These are phyloP conservation scores for Mortierella sp. DNA, from an alignment of 371 early-diverging fungal genomes.

Conservation along the genomic window DNA sequence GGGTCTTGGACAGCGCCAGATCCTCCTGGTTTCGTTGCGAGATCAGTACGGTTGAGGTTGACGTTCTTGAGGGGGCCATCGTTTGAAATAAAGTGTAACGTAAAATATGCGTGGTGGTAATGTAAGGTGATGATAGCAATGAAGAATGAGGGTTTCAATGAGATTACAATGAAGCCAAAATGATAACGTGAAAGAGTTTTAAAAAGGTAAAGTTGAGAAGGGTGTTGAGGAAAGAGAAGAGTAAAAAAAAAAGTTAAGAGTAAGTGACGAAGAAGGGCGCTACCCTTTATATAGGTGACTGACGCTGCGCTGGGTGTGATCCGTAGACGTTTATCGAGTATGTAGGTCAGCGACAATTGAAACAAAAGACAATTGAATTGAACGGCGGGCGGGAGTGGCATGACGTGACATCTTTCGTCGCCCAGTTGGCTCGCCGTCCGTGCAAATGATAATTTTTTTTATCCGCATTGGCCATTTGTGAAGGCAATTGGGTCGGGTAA, in stretches of 20 bases:
- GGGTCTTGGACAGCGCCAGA: slow-evolving; percentile 23
- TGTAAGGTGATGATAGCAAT: neutral
- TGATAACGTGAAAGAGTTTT: neutral
- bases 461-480: too few relatives aligned
- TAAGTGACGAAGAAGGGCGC: neutral
- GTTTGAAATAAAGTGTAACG: too few relatives aligned
- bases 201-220: too few relatives aligned
- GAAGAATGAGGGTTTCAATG: neutral
- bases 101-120: neutral
- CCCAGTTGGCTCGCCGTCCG: neutral
- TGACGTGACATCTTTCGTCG: neutral
- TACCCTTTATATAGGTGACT: neutral
- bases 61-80: neutral
- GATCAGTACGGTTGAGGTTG: slow-evolving; percentile 18
- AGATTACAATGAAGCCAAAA: neutral
- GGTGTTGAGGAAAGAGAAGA: neutral
- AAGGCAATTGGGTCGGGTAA: too few relatives aligned
- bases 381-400: neutral
- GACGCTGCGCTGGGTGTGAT: too few relatives aligned
- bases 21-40: slow-evolving; percentile 40
- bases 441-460: neutral
- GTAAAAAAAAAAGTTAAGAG: neutral
- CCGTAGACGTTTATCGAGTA: too few relatives aligned
- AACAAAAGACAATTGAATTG: neutral
- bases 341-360: too few relatives aligned